Conservation (phyloP, 306 rosid genomes). For the Quercus bicolor region DNA sequence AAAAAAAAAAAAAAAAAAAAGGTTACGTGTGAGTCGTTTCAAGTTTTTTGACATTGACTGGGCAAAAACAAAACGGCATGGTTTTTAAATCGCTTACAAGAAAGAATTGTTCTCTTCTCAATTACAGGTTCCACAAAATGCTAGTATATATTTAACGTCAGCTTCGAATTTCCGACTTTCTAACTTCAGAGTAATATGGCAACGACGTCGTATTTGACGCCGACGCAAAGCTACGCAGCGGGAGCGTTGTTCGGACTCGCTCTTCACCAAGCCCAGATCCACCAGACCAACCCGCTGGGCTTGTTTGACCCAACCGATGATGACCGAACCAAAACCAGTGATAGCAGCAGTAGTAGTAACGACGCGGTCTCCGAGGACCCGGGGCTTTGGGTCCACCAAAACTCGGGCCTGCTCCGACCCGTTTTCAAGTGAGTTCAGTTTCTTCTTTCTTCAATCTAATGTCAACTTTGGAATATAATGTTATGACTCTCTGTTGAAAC, state of each 20-base stretch:
- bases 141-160: background rate
- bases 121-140: too few relatives aligned
- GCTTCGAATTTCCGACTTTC: background rate
- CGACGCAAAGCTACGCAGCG: constrained; percentile 51
- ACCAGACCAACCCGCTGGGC: constrained; percentile 38
- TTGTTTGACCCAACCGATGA: constrained; percentile 17
- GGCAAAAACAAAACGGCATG: background rate
- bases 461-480: background rate
- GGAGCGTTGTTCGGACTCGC: constrained; percentile 50
- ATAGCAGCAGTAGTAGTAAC: constrained; percentile 34
- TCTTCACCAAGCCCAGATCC: constrained; percentile 49
- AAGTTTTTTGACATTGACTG: too few relatives aligned
- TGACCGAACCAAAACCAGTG: constrained; percentile 27
- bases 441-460: too few relatives aligned
- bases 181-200: constrained; percentile 10
- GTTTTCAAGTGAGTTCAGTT: constrained; percentile 36
- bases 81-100: background rate
- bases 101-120: too few relatives aligned
- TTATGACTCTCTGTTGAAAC: background rate
- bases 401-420: constrained; percentile 45
- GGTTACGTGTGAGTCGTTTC: too few relatives aligned
- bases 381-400: constrained; percentile 44
- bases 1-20: too few relatives aligned
- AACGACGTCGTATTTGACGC: constrained; percentile 32
- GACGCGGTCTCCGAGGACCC: constrained; percentile 50